Base-by-base conservation (phyloP, 345 rosid genomes). In the Gossypium thurberi region DNA sequence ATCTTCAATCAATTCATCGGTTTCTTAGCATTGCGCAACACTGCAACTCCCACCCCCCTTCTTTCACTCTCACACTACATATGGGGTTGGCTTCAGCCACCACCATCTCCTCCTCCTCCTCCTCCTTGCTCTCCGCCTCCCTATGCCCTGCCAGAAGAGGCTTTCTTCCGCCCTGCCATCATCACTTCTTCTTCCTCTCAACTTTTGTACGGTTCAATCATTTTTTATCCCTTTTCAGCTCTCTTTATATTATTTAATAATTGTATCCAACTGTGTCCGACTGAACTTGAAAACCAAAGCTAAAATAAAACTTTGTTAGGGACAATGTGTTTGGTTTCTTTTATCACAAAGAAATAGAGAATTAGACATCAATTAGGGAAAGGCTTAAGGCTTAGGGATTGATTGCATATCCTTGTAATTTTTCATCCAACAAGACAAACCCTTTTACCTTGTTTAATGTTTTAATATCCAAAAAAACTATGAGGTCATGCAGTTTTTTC, bases 401-500 rank as follows among this genome's bases (percentile, higher is more conserved):
- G 17, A 33, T 33, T 33, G 40, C 52, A 48, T 48, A 4, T 3
- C 52, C n/a, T 48, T 3, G 4, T 13, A 48, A 48, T 48, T 48
- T 13, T 48, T 13, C 52, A 13, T 48, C n/a, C 21, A 48, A 14
- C 14, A 14, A 6, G 48, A 44, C 12, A 44, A 44, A 8, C 13
- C 40, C 40, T 33, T 33, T 33, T 33, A 33, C 40, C 40, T 33
- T 33, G 7, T 33, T 33, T 33, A 33, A 33, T 33, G 40, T 33
- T 50, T 50, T 50, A 15, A 50, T 50, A 50, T 44, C 6, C 55
- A 6, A 50, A 50, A 48, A 48, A 48, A 5, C 17, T 48, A 14
- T 14, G 52, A 18, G 3, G 43, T 5, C 40, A 33, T 33, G 63
- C 59, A 78, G 65, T 61, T 81, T 72, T 71, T 61, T 72, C 73